Evolutionary conservation across 1,139 yeast genomes (phyloP).

Genomic region (Arxiozyma slooffiae): DNA sequence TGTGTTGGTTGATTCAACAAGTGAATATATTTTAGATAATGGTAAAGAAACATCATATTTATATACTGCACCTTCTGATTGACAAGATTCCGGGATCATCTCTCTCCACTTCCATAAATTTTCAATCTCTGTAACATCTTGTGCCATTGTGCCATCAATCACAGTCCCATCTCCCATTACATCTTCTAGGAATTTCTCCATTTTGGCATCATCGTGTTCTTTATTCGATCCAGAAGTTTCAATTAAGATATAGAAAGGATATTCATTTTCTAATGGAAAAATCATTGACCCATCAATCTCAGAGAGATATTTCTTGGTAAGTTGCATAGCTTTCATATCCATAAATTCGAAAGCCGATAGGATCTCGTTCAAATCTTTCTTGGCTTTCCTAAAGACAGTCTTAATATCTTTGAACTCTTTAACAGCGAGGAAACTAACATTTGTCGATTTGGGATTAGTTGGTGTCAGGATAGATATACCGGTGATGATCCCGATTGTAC

Average conservation of each 20-base stretch:
- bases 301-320: conserved; percentile 49
- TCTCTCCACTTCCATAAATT: conserved; percentile 95
- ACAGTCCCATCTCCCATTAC: conserved; percentile 80
- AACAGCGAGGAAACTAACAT: conserved; percentile 83
- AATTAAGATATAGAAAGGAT: conserved; percentile 81
- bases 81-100: conserved; percentile 79
- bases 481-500: conserved; percentile 82
- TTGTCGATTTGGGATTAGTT: conserved; percentile 77
- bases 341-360: conserved; percentile 91
- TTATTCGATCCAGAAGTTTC: conserved; percentile 92
- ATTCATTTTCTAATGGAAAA: conserved; percentile 72
- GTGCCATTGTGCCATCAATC: conserved; percentile 88
- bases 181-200: conserved; percentile 69
- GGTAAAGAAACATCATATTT: conserved; percentile 94
- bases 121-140: conserved; percentile 77
- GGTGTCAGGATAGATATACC: conserved; percentile 88
- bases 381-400: conserved; percentile 70
- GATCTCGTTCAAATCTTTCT: conserved; percentile 70
- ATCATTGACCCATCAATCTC: conserved; percentile 28
- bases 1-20: conserved; percentile 64
- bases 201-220: conserved; percentile 71
- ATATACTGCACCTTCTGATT: conserved; percentile 85
- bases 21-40: conserved; percentile 61
- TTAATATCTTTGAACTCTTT: conserved; percentile 74
- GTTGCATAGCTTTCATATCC: conserved; percentile 68